Conservation (phyloP, 2,329 filamentous ascomycete species). For the Chrysoporthe cubensis region DNA sequence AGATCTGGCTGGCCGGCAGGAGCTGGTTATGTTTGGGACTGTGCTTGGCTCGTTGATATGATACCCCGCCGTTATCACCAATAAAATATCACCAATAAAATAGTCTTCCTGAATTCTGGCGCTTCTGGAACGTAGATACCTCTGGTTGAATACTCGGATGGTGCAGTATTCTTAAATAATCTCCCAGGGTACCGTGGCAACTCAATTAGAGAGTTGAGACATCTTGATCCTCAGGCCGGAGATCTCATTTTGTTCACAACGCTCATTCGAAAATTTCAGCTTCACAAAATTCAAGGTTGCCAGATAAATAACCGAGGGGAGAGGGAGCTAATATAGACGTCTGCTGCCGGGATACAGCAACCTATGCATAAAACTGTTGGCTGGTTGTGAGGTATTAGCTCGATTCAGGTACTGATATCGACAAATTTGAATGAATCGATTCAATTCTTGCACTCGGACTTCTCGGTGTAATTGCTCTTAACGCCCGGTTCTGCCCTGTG, state of each 20-base stretch:
- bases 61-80: neutral
- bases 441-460: neutral
- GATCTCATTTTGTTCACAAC: neutral
- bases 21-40: neutral
- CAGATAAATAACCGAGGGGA: neutral
- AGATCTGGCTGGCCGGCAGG: neutral
- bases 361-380: neutral
- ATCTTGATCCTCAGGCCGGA: neutral
- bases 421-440: neutral
- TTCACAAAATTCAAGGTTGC: neutral
- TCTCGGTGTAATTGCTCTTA: neutral
- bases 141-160: no score
- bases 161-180: neutral
- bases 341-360: neutral
- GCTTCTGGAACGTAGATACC: neutral
- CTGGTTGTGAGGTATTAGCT: neutral
- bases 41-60: neutral
- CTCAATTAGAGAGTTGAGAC: no score
- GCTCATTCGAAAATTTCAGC: neutral
- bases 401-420: neutral
- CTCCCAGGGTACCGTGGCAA: neutral
- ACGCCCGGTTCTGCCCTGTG: neutral
- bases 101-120: neutral
- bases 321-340: neutral
- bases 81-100: neutral